phyloP scores from a whole-genome alignment of 306 rosid species.

The Vicia sativa region DNA sequence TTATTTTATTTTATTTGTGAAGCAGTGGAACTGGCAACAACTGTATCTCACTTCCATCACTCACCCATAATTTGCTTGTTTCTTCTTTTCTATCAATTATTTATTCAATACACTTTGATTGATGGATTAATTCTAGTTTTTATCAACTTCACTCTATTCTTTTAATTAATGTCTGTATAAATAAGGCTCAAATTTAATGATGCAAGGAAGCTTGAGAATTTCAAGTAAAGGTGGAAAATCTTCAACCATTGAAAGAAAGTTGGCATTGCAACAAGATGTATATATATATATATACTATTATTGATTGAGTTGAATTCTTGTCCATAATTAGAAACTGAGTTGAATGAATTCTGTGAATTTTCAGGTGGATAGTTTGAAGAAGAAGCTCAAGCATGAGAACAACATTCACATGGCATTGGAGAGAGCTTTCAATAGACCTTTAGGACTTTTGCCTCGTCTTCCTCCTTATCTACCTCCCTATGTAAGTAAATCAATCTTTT shows the following conservation, averaged over 20 bases:
- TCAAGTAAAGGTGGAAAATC: constrained; percentile 50
- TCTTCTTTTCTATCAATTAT: too few species aligned
- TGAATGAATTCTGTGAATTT: constrained; percentile 32
- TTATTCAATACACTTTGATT: neutral
- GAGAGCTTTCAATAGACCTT: constrained; percentile 88
- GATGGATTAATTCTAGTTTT: neutral
- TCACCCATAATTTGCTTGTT: too few species aligned
- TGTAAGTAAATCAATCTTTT: constrained; percentile 50
- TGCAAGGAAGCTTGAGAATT: constrained; percentile 58
- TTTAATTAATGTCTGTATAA: constrained; percentile 27
- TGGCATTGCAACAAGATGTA: constrained; percentile 85
- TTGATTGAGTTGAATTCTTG: neutral
- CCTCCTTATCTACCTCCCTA: constrained; percentile 89
- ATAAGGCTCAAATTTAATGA: constrained; percentile 55
- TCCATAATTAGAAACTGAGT: constrained; percentile 14
- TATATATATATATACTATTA: constrained; percentile 14
- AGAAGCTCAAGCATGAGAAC: constrained; percentile 89
- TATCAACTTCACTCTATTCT: constrained; percentile 34
- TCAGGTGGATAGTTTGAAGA: constrained; percentile 86
- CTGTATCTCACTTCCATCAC: neutral
- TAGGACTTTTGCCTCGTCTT: constrained; percentile 95
- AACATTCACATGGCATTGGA: constrained; percentile 83
- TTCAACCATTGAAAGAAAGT: constrained; percentile 61
- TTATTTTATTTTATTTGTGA: neutral
- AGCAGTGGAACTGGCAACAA: constrained; percentile 15